Percentiles rank a stretch among this genome's conserved stretches.
phyloP scores from a whole-genome alignment of 1,139 yeast species.

The Sugiyamaella pinicola region DNA sequence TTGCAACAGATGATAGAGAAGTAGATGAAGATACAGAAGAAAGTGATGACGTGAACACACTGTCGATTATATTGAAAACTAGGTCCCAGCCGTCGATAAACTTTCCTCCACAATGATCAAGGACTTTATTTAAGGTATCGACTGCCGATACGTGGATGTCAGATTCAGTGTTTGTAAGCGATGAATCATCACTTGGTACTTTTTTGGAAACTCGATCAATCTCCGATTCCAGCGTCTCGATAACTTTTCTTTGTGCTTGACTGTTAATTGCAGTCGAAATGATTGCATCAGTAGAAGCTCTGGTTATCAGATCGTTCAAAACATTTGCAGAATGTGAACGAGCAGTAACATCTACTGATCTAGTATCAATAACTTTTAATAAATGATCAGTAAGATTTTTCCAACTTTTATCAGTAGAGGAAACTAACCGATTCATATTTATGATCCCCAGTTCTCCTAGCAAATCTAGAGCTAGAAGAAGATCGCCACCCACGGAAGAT shows the following conservation, averaged over 20 bases:
- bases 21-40: slow-evolving; percentile 28
- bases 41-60: slow-evolving; percentile 54
- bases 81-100: slow-evolving; percentile 68
- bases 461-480: slow-evolving; percentile 27
- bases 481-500: background rate
- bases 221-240: slow-evolving; percentile 40
- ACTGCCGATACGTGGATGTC: slow-evolving; percentile 67
- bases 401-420: slow-evolving; percentile 48
- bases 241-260: slow-evolving; percentile 15
- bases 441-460: slow-evolving; percentile 52
- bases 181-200: slow-evolving; percentile 17
- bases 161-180: slow-evolving; percentile 29
- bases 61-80: slow-evolving; percentile 67
- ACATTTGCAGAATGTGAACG: slow-evolving; percentile 53
- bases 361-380: slow-evolving; percentile 48
- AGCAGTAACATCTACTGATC: slow-evolving; percentile 46
- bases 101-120: slow-evolving; percentile 73
- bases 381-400: slow-evolving; percentile 49
- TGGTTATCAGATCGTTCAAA: slow-evolving; percentile 51
- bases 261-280: background rate
- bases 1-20: slow-evolving; percentile 40
- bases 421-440: slow-evolving; percentile 54
- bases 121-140: slow-evolving; percentile 63
- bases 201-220: slow-evolving; percentile 38
- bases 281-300: slow-evolving; percentile 40